Evolutionary conservation across 768 basidiomycete genomes (phyloP).

Genomic region (Pisolithus sp.): DNA sequence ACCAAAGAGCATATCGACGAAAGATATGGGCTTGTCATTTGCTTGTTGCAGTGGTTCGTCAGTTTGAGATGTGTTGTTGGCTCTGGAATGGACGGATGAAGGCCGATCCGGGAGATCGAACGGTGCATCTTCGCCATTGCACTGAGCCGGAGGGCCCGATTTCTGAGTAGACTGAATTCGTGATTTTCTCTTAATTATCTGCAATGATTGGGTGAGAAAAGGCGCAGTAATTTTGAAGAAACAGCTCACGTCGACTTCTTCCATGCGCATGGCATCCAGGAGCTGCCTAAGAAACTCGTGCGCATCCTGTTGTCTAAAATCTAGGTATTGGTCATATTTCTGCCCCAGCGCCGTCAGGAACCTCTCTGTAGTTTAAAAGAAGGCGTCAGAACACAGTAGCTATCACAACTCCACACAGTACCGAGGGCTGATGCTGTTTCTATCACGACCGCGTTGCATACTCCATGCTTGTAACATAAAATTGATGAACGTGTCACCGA

Average conservation of each 20-base stretch:
- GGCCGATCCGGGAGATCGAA: neutral
- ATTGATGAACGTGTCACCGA: conserved; percentile 61
- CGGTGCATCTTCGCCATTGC: neutral
- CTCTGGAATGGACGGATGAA: neutral
- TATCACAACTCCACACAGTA: conserved; percentile 32
- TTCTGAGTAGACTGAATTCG: conserved; percentile 42
- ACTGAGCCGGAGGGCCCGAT: conserved; percentile 16
- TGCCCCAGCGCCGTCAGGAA: conserved; percentile 64
- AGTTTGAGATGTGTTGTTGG: neutral
- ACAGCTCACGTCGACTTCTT: conserved; percentile 74
- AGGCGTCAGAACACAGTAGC: neutral
- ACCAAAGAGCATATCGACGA: conserved; percentile 87
- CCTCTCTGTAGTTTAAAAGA: conserved; percentile 34
- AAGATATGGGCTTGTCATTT: conserved; percentile 55
- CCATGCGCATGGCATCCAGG: conserved; percentile 90
- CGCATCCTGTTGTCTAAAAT: conserved; percentile 93
- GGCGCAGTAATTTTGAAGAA: neutral
- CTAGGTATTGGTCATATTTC: conserved; percentile 92
- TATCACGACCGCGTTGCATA: conserved; percentile 44
- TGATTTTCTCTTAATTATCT: conserved; percentile 73
- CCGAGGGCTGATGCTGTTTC: conserved; percentile 61
- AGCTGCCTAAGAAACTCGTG: conserved; percentile 90
- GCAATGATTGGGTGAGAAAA: conserved; percentile 3
- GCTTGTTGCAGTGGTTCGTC: conserved; percentile 10
- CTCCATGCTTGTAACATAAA: conserved; percentile 61